Evolutionary conservation across 345 rosid species (phyloP).

Genomic region (Sonneratia alba): DNA sequence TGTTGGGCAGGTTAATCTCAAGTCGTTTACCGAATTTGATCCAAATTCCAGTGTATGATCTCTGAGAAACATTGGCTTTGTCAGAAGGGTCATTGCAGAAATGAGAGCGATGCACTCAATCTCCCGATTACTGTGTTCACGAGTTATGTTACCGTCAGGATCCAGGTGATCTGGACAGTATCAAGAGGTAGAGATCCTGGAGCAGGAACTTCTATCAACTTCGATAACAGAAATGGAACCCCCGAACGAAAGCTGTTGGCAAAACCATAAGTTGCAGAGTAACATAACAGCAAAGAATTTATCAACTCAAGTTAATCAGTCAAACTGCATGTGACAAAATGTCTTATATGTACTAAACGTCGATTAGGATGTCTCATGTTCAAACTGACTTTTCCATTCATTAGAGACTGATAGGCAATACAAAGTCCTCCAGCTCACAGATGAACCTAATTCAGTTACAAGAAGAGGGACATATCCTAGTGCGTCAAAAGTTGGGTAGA

Average conservation of each 20-base stretch:
- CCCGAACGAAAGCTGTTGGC: not conserved
- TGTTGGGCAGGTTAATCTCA: too few species aligned
- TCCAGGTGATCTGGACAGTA: not conserved
- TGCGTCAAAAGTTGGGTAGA: not conserved
- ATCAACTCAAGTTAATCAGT: not conserved
- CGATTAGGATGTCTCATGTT: not conserved
- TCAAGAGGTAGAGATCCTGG: too few species aligned
- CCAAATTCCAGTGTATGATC: too few species aligned
- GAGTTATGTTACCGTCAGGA: too few species aligned
- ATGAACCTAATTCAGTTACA: not conserved
- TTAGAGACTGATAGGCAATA: not conserved
- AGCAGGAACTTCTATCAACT: too few species aligned
- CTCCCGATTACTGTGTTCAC: too few species aligned
- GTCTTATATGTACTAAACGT: not conserved
- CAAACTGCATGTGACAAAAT: not conserved
- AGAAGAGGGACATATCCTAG: not conserved
- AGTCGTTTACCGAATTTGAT: too few species aligned
- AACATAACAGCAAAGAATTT: not conserved
- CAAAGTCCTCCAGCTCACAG: not conserved
- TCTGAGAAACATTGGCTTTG: too few species aligned
- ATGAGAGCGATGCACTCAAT: not conserved
- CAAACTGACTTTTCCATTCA: not conserved
- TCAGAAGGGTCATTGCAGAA: not conserved
- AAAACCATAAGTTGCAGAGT: not conserved
- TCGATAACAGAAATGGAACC: too few species aligned